phyloP scores from a whole-genome alignment of 441 rosid species.

The Adansonia madagascariensis region DNA sequence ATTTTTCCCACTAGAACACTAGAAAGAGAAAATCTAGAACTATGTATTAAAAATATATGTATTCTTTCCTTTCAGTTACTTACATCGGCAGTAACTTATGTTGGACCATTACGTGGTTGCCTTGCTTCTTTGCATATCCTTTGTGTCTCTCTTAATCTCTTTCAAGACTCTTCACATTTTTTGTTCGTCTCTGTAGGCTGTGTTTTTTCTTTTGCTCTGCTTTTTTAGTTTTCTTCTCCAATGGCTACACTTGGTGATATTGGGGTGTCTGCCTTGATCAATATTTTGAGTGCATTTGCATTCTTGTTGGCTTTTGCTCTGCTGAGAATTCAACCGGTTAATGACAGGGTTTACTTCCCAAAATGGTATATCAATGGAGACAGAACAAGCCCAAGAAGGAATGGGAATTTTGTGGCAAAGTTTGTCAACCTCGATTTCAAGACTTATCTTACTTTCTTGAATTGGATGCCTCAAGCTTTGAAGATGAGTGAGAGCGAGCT shows the following conservation, averaged over 20 bases:
- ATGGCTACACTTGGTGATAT: constrained; percentile 94
- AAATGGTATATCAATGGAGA: constrained; percentile 76
- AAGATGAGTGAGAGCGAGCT: constrained; percentile 79
- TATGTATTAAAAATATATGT: not conserved
- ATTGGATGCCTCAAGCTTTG: constrained; percentile 99
- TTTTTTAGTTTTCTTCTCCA: constrained; percentile 6
- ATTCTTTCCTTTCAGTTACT: constrained; percentile 26
- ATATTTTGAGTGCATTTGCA: constrained; percentile 71
- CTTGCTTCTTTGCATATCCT: constrained; percentile 1
- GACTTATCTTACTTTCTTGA: constrained; percentile 83
- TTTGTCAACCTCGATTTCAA: constrained; percentile 77
- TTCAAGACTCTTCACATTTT: not conserved
- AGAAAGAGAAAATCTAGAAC: not conserved
- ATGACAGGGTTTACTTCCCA: constrained; percentile 93
- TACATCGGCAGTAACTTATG: constrained; percentile 18
- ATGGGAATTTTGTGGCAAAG: constrained; percentile 62
- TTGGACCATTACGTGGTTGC: constrained; percentile 3
- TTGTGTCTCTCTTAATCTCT: constrained; percentile 17
- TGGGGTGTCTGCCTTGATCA: constrained; percentile 87
- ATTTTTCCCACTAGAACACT: constrained; percentile 5
- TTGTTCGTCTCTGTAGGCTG: not conserved
- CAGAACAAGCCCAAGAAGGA: constrained; percentile 71
- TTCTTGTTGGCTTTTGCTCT: constrained; percentile 90
- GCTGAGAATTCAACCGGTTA: constrained; percentile 82
- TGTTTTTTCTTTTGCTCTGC: not conserved